Percentiles rank a stretch among this genome's conserved stretches.
Evolutionary conservation across 768 basidiomycete species (phyloP).

Genomic region (Naematelia aurantialba): DNA sequence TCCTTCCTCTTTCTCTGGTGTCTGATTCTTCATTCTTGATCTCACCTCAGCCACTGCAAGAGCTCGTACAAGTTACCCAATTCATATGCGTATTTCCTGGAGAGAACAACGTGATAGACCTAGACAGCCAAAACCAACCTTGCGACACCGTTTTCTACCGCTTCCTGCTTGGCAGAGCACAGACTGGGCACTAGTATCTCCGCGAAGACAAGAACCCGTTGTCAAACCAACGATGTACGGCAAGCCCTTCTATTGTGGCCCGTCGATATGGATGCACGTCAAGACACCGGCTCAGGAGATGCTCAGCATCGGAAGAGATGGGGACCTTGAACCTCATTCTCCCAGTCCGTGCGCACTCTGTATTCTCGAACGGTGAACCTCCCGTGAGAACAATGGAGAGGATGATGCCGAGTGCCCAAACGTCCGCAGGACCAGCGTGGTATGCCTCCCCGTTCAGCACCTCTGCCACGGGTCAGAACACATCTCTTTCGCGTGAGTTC

Average conservation of each 20-base stretch:
- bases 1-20: too few relatives aligned
- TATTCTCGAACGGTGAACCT: constrained; percentile 50
- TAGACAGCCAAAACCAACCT: too few relatives aligned
- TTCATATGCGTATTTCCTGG: too few relatives aligned
- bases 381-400: constrained; percentile 53
- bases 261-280: constrained; percentile 33
- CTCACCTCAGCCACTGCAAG: too few relatives aligned
- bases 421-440: constrained; percentile 51
- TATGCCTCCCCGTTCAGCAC: constrained; percentile 50
- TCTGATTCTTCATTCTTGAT: too few relatives aligned
- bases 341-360: constrained; percentile 29
- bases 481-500: not conserved
- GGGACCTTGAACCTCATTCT: constrained; percentile 27
- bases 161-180: too few relatives aligned
- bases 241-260: constrained; percentile 37
- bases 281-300: constrained; percentile 44
- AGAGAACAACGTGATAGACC: too few relatives aligned
- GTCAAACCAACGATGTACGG: constrained; percentile 33
- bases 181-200: not conserved
- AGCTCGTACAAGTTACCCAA: too few relatives aligned
- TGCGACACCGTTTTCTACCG: too few relatives aligned
- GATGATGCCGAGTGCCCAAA: constrained; percentile 54
- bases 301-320: constrained; percentile 26
- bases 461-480: constrained; percentile 34
- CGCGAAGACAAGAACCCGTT: not conserved